These are phyloP conservation scores for Sporormia fimetaria DNA, from an alignment of 495 filamentous ascomycete species.

Conservation along the genomic window DNA sequence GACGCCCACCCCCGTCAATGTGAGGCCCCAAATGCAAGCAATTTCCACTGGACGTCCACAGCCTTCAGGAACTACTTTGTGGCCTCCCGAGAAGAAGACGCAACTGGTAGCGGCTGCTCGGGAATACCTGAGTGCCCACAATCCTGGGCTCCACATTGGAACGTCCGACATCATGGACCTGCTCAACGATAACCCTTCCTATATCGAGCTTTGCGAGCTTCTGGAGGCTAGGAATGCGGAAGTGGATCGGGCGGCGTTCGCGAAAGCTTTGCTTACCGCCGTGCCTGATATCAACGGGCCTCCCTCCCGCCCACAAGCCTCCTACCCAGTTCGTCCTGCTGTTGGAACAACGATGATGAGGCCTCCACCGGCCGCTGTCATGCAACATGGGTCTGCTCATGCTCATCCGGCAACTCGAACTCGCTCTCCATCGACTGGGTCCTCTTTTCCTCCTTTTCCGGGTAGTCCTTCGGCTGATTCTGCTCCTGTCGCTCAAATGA, in stretches of 20 bases:
- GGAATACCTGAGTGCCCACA: constrained; percentile 27
- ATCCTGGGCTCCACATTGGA: constrained; percentile 17
- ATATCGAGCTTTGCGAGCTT: constrained; percentile 39
- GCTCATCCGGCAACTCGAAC: too few relatives aligned
- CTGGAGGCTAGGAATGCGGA: constrained; percentile 37
- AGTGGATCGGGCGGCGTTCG: constrained; percentile 38
- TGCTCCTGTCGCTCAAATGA: constrained; percentile 14
- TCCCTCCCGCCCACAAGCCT: constrained; percentile 5
- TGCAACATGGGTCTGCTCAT: too few relatives aligned
- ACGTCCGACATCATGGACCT: constrained; percentile 33
- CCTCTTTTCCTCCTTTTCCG: constrained; percentile 5
- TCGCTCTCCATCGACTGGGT: not conserved
- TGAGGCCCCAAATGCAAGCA: constrained; percentile 3
- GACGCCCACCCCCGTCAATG: too few relatives aligned
- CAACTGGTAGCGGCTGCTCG: constrained; percentile 27
- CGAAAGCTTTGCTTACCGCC: constrained; percentile 36
- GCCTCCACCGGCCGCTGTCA: not conserved
- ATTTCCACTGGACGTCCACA: not conserved
- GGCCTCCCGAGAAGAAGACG: constrained; percentile 32
- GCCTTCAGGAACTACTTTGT: constrained; percentile 26
- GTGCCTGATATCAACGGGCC: constrained; percentile 33
- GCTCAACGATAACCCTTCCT: constrained; percentile 39
- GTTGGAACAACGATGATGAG: not conserved
- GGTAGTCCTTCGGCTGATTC: not conserved
- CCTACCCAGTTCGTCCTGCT: too few relatives aligned